Percentiles rank a stretch among this genome's conserved stretches.
Conservation (phyloP, 1,284 basidiomycete species). For the Ganoderma sp. region DNA sequence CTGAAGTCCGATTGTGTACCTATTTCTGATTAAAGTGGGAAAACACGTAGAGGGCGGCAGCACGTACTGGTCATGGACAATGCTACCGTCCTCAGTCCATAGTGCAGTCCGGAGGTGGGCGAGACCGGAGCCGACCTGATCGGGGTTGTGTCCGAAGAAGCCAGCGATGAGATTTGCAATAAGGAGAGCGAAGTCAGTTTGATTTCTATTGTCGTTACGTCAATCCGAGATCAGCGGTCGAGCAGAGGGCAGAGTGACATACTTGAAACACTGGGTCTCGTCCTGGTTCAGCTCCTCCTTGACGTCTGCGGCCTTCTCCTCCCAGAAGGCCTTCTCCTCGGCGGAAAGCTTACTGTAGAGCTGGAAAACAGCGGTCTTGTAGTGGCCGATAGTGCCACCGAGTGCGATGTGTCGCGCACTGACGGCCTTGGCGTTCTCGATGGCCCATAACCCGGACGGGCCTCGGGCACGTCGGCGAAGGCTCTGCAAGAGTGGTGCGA, state of each 20-base stretch:
- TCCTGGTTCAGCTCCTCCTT: not conserved
- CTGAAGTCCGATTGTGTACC: not conserved
- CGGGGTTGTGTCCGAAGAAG: not conserved
- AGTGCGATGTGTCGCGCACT: not conserved
- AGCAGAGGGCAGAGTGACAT: no score
- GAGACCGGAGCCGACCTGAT: not conserved
- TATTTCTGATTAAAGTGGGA: not conserved
- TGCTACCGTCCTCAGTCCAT: not conserved
- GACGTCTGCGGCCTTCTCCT: not conserved
- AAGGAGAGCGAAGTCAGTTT: not conserved
- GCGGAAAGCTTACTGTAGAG: not conserved
- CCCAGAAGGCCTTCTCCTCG: not conserved
- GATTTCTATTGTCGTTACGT: not conserved
- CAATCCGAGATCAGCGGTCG: no score
- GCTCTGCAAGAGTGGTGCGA: not conserved
- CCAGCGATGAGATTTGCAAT: not conserved
- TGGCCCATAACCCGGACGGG: not conserved
- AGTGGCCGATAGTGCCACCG: not conserved
- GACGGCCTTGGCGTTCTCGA: not conserved
- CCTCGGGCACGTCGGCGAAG: not conserved
- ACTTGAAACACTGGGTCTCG: not conserved
- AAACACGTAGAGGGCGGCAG: not conserved
- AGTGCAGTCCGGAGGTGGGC: not conserved
- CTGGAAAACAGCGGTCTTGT: not conserved
- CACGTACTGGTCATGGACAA: not conserved